Conservation (phyloP, 1,139 yeast genomes). For the Meyerozyma athensensis region DNA sequence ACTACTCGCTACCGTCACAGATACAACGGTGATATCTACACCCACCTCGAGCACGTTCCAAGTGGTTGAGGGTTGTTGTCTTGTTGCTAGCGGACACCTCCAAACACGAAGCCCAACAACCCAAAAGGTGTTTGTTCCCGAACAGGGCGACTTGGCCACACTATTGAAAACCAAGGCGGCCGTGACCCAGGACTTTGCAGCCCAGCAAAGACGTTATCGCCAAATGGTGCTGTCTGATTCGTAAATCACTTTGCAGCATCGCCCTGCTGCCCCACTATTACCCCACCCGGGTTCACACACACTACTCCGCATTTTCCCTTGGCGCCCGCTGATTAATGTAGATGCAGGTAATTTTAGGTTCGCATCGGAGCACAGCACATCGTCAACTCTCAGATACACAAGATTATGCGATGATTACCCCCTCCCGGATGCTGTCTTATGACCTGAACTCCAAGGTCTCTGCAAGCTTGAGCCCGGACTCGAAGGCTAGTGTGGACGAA, state of each 20-base stretch:
- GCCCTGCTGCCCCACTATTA: background rate
- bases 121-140: background rate
- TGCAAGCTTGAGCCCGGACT: background rate
- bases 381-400: background rate
- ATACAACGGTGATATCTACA: background rate
- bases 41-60: background rate
- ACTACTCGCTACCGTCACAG: slow-evolving; percentile 4
- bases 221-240: background rate
- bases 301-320: background rate
- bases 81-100: background rate
- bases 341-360: background rate
- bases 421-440: slow-evolving; percentile 1
- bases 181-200: too few relatives aligned
- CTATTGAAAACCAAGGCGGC: too few relatives aligned
- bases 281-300: background rate
- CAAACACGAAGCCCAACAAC: too few relatives aligned
- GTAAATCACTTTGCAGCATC: background rate
- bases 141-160: too few relatives aligned
- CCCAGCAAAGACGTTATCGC: background rate
- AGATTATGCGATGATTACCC: background rate
- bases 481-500: background rate
- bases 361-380: background rate
- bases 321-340: slow-evolving; percentile 3
- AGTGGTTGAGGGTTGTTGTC: slow-evolving; percentile 1
- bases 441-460: background rate